Evolutionary conservation across 164 flowering plant species (phyloP).

Genomic region (Annona squamosa): DNA sequence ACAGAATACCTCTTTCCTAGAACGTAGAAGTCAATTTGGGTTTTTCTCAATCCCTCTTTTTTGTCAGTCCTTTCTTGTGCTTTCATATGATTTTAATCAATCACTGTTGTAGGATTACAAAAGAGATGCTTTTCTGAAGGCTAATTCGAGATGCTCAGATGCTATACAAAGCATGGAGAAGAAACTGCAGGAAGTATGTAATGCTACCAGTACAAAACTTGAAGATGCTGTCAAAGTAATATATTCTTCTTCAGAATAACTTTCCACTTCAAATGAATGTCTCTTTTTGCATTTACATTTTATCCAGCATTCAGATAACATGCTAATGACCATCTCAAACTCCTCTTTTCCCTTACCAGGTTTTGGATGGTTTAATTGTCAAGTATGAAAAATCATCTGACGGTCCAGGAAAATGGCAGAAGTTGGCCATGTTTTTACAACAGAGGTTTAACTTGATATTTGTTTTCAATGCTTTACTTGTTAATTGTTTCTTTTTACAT

Average conservation of each 20-base stretch:
- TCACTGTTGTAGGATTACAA: conserved; percentile 67
- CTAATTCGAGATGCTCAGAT: conserved; percentile 62
- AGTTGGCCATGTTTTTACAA: conserved; percentile 57
- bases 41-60: background rate
- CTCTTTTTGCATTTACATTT: background rate
- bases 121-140: conserved; percentile 75
- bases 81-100: conserved; percentile 8
- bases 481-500: background rate
- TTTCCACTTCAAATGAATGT: background rate
- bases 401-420: conserved; percentile 96
- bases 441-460: conserved; percentile 49
- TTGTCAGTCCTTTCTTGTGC: background rate
- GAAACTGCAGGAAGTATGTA: conserved; percentile 74
- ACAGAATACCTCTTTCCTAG: background rate
- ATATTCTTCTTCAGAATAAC: background rate
- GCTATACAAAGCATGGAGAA: conserved; percentile 80
- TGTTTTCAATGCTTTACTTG: background rate
- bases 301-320: background rate
- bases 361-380: conserved; percentile 67
- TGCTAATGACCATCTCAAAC: too few species aligned
- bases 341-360: conserved; percentile 28
- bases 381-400: conserved; percentile 73
- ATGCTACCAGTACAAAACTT: conserved; percentile 70
- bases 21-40: background rate
- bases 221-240: conserved; percentile 65